Conservation (phyloP, 352 stramenopile genomes). For the Phytopythium chamaehyphon region DNA sequence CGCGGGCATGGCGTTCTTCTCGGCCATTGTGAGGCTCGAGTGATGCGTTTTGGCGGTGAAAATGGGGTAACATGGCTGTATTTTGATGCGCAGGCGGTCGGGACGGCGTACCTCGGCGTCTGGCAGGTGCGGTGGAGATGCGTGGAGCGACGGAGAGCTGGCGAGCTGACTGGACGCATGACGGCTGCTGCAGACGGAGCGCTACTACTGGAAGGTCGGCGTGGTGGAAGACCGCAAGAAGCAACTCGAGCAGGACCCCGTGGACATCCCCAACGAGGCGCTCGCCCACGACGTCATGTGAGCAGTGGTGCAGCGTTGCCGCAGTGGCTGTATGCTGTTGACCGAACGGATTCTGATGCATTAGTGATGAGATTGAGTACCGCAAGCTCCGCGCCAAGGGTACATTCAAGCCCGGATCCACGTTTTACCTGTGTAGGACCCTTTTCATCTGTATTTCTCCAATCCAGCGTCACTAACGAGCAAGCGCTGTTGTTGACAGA, state of each 20-base stretch:
- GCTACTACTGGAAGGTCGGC: slow-evolving; percentile 89
- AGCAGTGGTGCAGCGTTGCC: neutral
- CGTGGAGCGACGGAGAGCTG: no score
- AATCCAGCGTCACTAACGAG: neutral
- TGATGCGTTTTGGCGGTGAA: no score
- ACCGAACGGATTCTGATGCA: neutral
- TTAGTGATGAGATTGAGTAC: slow-evolving; percentile 76
- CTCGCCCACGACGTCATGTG: slow-evolving; percentile 56
- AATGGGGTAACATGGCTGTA: no score
- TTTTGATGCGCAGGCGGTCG: slow-evolving; percentile 36
- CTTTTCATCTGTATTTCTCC: neutral
- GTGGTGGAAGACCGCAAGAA: slow-evolving; percentile 82
- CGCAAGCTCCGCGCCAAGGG: slow-evolving; percentile 67
- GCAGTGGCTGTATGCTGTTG: neutral
- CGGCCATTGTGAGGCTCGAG: slow-evolving; percentile 42
- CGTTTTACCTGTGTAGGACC: slow-evolving; percentile 74
- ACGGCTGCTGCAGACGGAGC: slow-evolving; percentile 44
- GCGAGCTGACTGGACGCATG: neutral
- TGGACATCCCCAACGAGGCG: slow-evolving; percentile 57
- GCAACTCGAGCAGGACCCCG: slow-evolving; percentile 56
- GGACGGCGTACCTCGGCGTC: slow-evolving; percentile 65
- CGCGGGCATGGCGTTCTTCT: slow-evolving; percentile 82
- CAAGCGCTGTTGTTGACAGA: slow-evolving; percentile 29
- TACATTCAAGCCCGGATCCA: slow-evolving; percentile 62
- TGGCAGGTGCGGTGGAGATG: slow-evolving; percentile 57